Percentiles rank a stretch among this genome's conserved stretches.
Conservation (phyloP, 306 rosid genomes). For the Oemleria cerasiformis region DNA sequence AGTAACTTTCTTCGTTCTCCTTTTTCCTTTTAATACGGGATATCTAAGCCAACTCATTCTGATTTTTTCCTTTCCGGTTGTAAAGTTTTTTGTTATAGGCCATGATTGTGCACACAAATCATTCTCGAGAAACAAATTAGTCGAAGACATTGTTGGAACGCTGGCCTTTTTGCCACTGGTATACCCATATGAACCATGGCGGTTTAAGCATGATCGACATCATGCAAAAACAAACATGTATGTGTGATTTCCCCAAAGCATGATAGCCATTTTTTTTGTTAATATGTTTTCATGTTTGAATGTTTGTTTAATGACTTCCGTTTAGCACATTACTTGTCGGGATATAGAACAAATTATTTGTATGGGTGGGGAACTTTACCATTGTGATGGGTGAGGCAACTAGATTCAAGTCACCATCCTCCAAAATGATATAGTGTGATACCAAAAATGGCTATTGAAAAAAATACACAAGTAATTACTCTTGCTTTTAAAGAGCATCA, state of each 20-base stretch:
- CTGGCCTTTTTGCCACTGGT: slow-evolving; percentile 87
- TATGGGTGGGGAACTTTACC: no score
- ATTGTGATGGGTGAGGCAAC: not conserved
- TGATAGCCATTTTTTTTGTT: not conserved
- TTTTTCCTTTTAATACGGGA: not conserved
- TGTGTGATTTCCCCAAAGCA: slow-evolving; percentile 21
- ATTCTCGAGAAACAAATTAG: slow-evolving; percentile 87
- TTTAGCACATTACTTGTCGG: not conserved
- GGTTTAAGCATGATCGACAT: slow-evolving; percentile 94
- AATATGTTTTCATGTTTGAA: not conserved
- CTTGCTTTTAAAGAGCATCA: not conserved
- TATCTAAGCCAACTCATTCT: slow-evolving; percentile 29
- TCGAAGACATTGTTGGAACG: slow-evolving; percentile 94
- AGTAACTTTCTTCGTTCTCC: not conserved
- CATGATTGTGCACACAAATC: slow-evolving; percentile 99
- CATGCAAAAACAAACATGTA: slow-evolving; percentile 99
- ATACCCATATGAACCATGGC: slow-evolving; percentile 97
- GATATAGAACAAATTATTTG: not conserved
- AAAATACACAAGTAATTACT: not conserved
- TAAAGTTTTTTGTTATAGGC: slow-evolving; percentile 91
- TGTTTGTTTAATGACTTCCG: not conserved
- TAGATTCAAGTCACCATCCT: not conserved
- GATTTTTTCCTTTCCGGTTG: slow-evolving; percentile 4
- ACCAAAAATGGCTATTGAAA: not conserved
- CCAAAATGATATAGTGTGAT: not conserved